phyloP scores from a whole-genome alignment of 164 flowering plant species.

The Macadamia tetraphylla region DNA sequence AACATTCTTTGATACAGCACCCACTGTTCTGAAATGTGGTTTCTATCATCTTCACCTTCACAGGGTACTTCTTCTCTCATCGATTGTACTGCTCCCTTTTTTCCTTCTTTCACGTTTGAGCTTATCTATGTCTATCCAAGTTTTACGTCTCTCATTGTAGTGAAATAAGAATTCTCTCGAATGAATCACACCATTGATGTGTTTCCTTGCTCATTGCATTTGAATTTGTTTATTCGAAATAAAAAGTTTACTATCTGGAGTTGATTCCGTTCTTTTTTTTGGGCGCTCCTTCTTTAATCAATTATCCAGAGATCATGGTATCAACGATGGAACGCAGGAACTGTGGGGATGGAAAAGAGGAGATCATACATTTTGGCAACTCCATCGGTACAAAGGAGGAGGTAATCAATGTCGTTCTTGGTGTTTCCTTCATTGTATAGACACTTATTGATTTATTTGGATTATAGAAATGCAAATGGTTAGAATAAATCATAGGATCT shows the following conservation, averaged over 20 bases:
- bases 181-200: too few relatives aligned
- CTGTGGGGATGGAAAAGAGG: slow-evolving; percentile 6
- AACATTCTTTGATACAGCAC: neutral
- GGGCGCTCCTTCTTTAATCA: neutral
- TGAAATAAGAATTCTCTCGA: too few relatives aligned
- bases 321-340: slow-evolving; percentile 13
- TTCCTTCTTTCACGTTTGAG: too few relatives aligned
- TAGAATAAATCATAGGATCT: too few relatives aligned
- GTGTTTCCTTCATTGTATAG: neutral
- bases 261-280: neutral
- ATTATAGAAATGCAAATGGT: neutral
- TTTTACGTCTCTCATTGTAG: too few relatives aligned
- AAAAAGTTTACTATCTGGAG: neutral
- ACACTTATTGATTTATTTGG: neutral
- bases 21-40: slow-evolving; percentile 2
- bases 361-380: slow-evolving; percentile 4
- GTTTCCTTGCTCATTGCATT: too few relatives aligned
- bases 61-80: slow-evolving; percentile 3
- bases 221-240: too few relatives aligned
- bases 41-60: slow-evolving; percentile 3
- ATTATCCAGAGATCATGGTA: slow-evolving; percentile 13
- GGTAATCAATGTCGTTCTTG: slow-evolving; percentile 15
- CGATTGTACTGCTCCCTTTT: too few relatives aligned
- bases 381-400: slow-evolving; percentile 10
- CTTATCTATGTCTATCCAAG: too few relatives aligned